Evolutionary conservation across 2,329 filamentous ascomycete genomes (phyloP), one percentile per base, ranked within the genome.

Genomic region (Parastagonospora nodorum): DNA sequence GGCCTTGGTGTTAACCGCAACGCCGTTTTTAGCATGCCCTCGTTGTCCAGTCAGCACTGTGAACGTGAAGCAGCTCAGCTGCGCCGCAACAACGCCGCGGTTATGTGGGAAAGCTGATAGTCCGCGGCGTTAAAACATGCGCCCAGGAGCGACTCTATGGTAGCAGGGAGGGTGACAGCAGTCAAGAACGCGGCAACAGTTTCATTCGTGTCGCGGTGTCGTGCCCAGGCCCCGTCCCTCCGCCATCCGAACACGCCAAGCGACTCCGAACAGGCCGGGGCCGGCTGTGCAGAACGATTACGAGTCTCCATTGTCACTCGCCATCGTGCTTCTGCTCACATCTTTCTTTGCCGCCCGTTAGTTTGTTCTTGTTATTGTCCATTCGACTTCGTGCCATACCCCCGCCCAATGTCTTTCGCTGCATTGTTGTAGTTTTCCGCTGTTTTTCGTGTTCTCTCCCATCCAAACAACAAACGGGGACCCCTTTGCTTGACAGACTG

Each of bases 331-430:
- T 43, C 29, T 37, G 31, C 39, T 42, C 32, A 27, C 37, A 27
- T 30, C 19, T 19, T 29, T 35, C 19, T 37, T 42, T 42, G 30
- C 38, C 38, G 39, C 27, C 44, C 37, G 19, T 43, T 57, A 42
- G 50, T 52, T 57, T 38, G 49, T 45, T 42, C 44, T 28, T 31
- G 32, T 39, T 27, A 15, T 42, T 39, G 14, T 33, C 41, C 48
- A 28, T 41, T 50, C 46, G 43, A 40, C 50, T 51, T 27, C 44
- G 19, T 24, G 19, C 33, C 45, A 29, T 46, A 15, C 28, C 36
- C 55, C 35, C 40, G 35, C 35, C 39, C 57, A 35, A 70, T 71
- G 69, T 69, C 66, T 65, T 59, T 70, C 67, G 55, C 61, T 69
- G 65, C 55, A 48, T 40, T 35, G 38, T 51, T 27, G 19, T 59